Evolutionary conservation across 495 filamentous ascomycete species (phyloP).

Genomic region (Trichoderma orchidacearum): DNA sequence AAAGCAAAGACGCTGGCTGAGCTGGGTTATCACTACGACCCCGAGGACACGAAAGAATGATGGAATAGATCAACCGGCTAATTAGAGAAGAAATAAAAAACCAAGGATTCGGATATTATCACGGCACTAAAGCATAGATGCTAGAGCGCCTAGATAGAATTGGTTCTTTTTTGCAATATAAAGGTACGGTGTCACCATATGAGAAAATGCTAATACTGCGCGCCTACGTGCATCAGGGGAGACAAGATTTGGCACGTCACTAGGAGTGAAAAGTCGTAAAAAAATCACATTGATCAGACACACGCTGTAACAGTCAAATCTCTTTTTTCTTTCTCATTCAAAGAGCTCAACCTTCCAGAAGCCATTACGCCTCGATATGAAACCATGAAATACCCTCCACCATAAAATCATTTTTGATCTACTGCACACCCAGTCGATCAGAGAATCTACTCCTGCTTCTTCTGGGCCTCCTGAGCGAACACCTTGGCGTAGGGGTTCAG

Average conservation of each 20-base stretch:
- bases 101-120: no score
- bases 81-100: not conserved
- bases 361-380: conserved; percentile 1
- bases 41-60: conserved; percentile 17
- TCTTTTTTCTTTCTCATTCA: not conserved
- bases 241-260: not conserved
- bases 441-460: conserved; percentile 23
- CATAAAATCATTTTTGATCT: not conserved
- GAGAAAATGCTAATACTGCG: no score
- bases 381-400: conserved; percentile 1
- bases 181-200: no score
- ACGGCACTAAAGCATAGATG: no score
- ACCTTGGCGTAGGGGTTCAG: conserved; percentile 92
- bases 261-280: not conserved
- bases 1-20: conserved; percentile 27
- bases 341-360: conserved; percentile 1
- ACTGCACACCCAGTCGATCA: conserved; percentile 8
- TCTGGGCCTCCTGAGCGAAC: conserved; percentile 56
- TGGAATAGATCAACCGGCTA: not conserved
- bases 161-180: no score
- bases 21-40: conserved; percentile 24
- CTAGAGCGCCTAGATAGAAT: no score
- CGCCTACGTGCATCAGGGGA: no score
- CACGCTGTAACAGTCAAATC: conserved; percentile 1
- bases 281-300: not conserved